These are phyloP conservation scores for Tricholoma furcatifolium DNA, from an alignment of 768 basidiomycete genomes.

Conservation along the genomic window DNA sequence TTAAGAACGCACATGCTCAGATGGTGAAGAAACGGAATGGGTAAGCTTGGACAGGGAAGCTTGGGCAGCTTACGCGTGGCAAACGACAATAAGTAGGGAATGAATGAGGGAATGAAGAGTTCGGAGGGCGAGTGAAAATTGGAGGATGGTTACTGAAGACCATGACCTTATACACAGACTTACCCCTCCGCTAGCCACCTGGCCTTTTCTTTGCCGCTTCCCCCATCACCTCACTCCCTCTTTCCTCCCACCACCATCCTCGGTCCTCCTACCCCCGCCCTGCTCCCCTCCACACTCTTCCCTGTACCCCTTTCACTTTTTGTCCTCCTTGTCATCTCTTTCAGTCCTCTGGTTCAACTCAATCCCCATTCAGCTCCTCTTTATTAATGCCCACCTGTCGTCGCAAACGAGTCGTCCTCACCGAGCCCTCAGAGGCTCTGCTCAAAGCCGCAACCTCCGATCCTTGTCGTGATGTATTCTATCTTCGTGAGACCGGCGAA, in stretches of 20 bases:
- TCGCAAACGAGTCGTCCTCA: conserved; percentile 88
- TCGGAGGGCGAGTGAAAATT: conserved; percentile 5
- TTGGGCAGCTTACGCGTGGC: neutral
- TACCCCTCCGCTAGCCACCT: conserved; percentile 62
- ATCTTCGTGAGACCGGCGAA: conserved; percentile 93
- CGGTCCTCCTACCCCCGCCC: conserved; percentile 21
- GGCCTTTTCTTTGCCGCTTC: conserved; percentile 60
- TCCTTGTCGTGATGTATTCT: conserved; percentile 80
- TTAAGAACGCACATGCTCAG: conserved; percentile 12
- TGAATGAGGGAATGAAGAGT: conserved; percentile 18
- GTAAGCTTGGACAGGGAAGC: conserved; percentile 1
- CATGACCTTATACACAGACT: conserved; percentile 34
- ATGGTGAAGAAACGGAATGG: conserved; percentile 14
- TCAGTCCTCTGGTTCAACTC: conserved; percentile 18
- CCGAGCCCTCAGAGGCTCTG: conserved; percentile 72
- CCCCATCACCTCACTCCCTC: conserved; percentile 46
- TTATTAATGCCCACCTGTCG: conserved; percentile 80
- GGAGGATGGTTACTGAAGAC: conserved; percentile 14
- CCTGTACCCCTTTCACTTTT: conserved; percentile 14
- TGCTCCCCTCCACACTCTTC: conserved; percentile 14
- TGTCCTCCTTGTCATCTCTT: conserved; percentile 14
- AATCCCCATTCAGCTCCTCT: conserved; percentile 16
- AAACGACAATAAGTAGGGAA: neutral
- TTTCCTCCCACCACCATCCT: conserved; percentile 26
- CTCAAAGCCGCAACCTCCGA: conserved; percentile 62